Conservation (phyloP, 1,284 basidiomycete genomes). For the Trichosporon faecale region DNA sequence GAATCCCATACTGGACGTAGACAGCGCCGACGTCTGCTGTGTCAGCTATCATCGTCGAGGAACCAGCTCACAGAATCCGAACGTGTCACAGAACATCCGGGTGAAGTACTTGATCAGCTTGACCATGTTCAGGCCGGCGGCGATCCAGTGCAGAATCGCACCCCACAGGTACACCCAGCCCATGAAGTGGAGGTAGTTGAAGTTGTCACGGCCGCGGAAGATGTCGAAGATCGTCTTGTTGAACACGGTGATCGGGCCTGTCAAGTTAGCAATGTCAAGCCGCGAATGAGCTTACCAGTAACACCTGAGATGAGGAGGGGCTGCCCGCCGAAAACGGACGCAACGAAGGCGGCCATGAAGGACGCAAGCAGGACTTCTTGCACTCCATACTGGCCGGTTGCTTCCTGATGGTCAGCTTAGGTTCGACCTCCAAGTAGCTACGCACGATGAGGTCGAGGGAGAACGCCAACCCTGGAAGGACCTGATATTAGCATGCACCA, state of each 20-base stretch:
- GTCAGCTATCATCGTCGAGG: neutral
- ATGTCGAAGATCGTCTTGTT: constrained; percentile 88
- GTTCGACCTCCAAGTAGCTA: neutral
- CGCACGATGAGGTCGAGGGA: constrained; percentile 79
- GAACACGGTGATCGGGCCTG: constrained; percentile 82
- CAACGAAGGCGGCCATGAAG: constrained; percentile 91
- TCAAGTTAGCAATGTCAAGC: constrained; percentile 1
- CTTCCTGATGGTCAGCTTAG: constrained; percentile 55
- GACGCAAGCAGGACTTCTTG: constrained; percentile 66
- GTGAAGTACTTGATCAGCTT: constrained; percentile 83
- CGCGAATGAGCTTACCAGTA: constrained; percentile 60
- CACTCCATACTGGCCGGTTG: constrained; percentile 83
- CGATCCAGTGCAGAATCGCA: constrained; percentile 86
- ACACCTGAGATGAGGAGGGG: constrained; percentile 92
- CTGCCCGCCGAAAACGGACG: constrained; percentile 83
- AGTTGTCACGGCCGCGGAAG: constrained; percentile 53
- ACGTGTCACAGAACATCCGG: constrained; percentile 86
- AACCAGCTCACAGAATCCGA: constrained; percentile 63
- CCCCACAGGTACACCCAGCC: constrained; percentile 93
- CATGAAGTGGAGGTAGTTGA: constrained; percentile 75
- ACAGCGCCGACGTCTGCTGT: constrained; percentile 60
- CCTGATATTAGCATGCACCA: constrained; percentile 36
- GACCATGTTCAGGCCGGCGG: constrained; percentile 78
- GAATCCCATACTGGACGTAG: constrained; percentile 79
- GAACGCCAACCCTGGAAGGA: constrained; percentile 88